Base-by-base conservation (phyloP, 768 basidiomycete species). In the Hericium alpestre region DNA sequence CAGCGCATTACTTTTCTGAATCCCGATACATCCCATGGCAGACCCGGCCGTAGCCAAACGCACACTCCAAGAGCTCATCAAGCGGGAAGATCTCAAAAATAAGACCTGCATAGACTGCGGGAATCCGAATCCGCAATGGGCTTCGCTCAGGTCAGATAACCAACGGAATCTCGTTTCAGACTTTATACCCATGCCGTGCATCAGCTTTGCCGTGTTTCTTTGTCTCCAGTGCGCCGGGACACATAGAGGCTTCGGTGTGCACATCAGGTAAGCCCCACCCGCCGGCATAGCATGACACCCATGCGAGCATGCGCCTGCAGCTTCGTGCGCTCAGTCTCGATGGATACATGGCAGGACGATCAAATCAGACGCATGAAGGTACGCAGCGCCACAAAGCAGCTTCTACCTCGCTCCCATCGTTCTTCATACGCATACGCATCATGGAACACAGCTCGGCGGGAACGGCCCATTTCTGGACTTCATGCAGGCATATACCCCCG, bases 81-180 rank as follows among this genome's bases (percentile, higher is more conserved):
- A 80, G 60, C 79, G 81, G 50, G 83, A 85, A 47, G 85, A 82
- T 57, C 75, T 88, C 59, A 75, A 76, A 37, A 94, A 96, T 74
- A 86, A 83, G 71, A 62, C 74, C 46, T 96, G 93, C 68, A 77
- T 79, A 13, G 93, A 95, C 67, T 96, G 93, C 65, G 70, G 73
- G 10, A 92, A 87, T 59, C 93, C 89, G n/a, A 90, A 91, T 66
- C 93, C 93, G 0, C 93, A 95, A 67, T 97, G 93, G 93, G 90
- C 91, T n/a, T 85, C 84, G 23, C 70, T 90, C 61, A 82, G 87
- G 87, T 87, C 62, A 58, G 71, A 54, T 38, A 13, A 11, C 1
- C 50, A 15, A 22, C 12, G 4, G 18, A 15, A 18, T n/a, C 20
- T 15, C 51, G 56, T 53, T 49, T 32, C 46, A 49, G 51, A 38